Percentiles rank a stretch among this genome's conserved stretches.
Conservation (phyloP, 441 rosid species). For the Daphne laureola region DNA sequence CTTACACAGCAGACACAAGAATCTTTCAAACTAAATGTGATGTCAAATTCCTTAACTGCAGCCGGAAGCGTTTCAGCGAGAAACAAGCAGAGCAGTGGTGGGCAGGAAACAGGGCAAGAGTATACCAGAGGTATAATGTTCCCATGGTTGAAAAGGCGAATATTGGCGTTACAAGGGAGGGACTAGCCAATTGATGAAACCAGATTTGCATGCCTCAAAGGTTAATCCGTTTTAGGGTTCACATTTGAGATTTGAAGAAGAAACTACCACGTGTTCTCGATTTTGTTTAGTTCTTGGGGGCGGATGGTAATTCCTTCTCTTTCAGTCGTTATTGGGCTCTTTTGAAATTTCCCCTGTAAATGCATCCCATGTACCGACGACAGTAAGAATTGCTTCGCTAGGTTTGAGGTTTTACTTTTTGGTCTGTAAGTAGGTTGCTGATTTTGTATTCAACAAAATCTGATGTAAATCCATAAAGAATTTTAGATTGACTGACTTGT, state of each 20-base stretch:
- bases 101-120: constrained; percentile 42
- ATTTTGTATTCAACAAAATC: constrained; percentile 19
- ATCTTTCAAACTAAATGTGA: too few relatives aligned
- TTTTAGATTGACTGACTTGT: constrained; percentile 9
- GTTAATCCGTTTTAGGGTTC: constrained; percentile 8
- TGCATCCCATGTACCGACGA: constrained; percentile 1
- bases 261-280: constrained; percentile 10
- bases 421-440: constrained; percentile 23
- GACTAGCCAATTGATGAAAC: constrained; percentile 23
- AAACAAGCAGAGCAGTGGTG: constrained; percentile 57
- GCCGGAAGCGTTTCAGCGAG: constrained; percentile 46
- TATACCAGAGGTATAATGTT: constrained; percentile 37
- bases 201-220: constrained; percentile 11
- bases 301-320: constrained; percentile 6
- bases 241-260: constrained; percentile 16
- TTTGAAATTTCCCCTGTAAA: constrained; percentile 8
- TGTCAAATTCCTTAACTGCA: constrained; percentile 15
- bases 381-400: background rate
- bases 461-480: constrained; percentile 26
- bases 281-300: constrained; percentile 16
- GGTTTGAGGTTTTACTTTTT: constrained; percentile 26
- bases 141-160: constrained; percentile 29
- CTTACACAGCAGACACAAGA: too few relatives aligned
- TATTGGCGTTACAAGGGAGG: constrained; percentile 28
- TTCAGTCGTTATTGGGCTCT: constrained; percentile 7